Base-by-base conservation (phyloP, 75 land plant genomes). In the Sequoia sempervirens region DNA sequence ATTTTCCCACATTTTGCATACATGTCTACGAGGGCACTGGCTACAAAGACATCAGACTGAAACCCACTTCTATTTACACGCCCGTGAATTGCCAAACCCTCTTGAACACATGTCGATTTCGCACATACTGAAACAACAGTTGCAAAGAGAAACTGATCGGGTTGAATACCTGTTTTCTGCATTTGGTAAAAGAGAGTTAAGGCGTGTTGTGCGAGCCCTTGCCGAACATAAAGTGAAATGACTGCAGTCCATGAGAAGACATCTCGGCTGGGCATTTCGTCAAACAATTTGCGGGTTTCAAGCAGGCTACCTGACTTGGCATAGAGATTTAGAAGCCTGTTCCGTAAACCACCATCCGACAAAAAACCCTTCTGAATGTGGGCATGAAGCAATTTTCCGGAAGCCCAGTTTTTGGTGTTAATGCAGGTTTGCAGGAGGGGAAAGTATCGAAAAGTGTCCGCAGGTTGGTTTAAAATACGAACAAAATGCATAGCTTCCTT, bases 181-280 rank as follows among this genome's bases (percentile, higher is more conserved):
- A 92, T 92, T 85, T 84, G 83, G 50, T 20, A 28, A 74, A 85
- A 89, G 20, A 84, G 87, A 30, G 45, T n/a, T 4, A 87, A 75
- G 38, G 90, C 84, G 5, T 89, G 86, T 74, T 37, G 56, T 46
- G 83, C 50, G 40, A 80, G 32, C 30, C 86, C 95, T 13, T 73
- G 74, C 50, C 85, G 87, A 56, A 84, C 80, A 79, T 85, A 89
- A 13, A 89, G 94, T n/a, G 94, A 90, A 56, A 92, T 82, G 0
- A 92, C 75, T 34, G 89, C 90, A 32, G 91, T 93, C 93, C 93
- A 93, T 41, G 93, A 88, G 11, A 89, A 86, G 13, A 89, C 88
- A 81, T 86, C 81, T 68, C 81, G 87, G 17, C 10, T 45, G 1
- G 90, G 93, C 92, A 93, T 93, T 36, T 84, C 86, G 37, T 86